These are phyloP conservation scores for Mucor velutinosus DNA, from an alignment of 371 early-diverging fungal genomes.

Conservation along the genomic window DNA sequence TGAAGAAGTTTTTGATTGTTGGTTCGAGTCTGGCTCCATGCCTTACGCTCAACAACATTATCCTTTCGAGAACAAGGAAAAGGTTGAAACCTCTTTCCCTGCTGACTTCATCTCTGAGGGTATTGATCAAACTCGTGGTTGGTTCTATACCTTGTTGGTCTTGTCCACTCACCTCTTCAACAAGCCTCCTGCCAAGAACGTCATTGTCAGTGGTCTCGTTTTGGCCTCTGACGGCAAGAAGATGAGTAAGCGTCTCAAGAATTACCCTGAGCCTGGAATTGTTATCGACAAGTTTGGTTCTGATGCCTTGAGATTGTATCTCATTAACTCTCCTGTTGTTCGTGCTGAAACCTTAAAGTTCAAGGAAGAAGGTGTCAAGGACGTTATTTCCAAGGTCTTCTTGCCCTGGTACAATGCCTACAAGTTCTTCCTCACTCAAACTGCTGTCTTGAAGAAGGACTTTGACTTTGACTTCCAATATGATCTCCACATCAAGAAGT, in stretches of 20 bases:
- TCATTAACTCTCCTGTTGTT: conserved; percentile 99
- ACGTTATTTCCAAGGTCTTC: conserved; percentile 94
- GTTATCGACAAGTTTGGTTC: conserved; percentile 97
- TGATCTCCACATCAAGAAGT: conserved; percentile 67
- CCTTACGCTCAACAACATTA: conserved; percentile 99
- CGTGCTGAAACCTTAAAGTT: conserved; percentile 98
- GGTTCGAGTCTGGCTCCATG: conserved; percentile 99
- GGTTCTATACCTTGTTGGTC: conserved; percentile 99
- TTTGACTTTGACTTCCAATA: conserved; percentile 79
- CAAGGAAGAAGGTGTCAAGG: conserved; percentile 99
- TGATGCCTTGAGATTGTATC: conserved; percentile 97
- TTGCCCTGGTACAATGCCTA: conserved; percentile 99
- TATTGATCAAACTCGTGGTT: conserved; percentile 99
- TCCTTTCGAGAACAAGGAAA: conserved; percentile 95
- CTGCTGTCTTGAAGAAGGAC: conserved; percentile 89
- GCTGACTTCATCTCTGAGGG: conserved; percentile 99
- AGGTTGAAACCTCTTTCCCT: conserved; percentile 92
- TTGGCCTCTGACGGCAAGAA: conserved; percentile 99
- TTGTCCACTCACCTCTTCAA: conserved; percentile 98
- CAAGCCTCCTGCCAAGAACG: conserved; percentile 99
- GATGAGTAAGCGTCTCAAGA: conserved; percentile 99
- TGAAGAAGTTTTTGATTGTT: conserved; percentile 99
- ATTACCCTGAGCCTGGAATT: conserved; percentile 97
- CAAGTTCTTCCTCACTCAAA: conserved; percentile 95
- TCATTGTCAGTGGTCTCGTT: conserved; percentile 99